Evolutionary conservation across 176 grass and related monocot species (phyloP).

Genomic region (Carex parvula): DNA sequence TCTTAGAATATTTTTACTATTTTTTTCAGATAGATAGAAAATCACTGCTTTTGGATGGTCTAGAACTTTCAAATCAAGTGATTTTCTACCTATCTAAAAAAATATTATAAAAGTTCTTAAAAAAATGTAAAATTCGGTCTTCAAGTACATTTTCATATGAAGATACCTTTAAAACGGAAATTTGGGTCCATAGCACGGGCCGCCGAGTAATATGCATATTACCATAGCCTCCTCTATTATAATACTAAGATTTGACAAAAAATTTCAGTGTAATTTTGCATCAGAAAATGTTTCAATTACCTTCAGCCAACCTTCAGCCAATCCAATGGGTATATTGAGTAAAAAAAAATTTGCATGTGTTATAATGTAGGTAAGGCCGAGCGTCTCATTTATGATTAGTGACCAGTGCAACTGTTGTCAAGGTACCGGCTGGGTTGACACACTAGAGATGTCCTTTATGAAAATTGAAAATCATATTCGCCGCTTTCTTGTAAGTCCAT

Average conservation of each 20-base stretch:
- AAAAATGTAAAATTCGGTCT: too few species aligned
- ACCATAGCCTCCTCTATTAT: neutral
- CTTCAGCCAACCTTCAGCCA: slow-evolving; percentile 5
- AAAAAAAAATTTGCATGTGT: slow-evolving; percentile 23
- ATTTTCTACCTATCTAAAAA: too few species aligned
- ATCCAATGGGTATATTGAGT: neutral
- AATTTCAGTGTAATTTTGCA: neutral
- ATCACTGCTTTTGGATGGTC: too few species aligned
- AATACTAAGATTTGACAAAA: neutral
- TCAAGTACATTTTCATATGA: too few species aligned
- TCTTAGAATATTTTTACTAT: too few species aligned
- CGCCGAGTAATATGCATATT: too few species aligned
- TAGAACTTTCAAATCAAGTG: too few species aligned
- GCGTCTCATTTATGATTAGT: slow-evolving; percentile 96
- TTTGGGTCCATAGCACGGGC: too few species aligned
- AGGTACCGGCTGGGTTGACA: slow-evolving; percentile 80
- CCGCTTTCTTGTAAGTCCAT: slow-evolving; percentile 63
- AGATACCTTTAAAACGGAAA: too few species aligned
- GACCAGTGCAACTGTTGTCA: slow-evolving; percentile 81
- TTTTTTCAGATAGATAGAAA: too few species aligned
- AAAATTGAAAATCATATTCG: slow-evolving; percentile 90
- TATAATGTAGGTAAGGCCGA: slow-evolving; percentile 77
- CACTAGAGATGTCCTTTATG: slow-evolving; percentile 79
- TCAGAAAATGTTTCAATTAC: neutral
- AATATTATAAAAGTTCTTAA: too few species aligned